These are phyloP conservation scores for Exophiala sideris DNA, from an alignment of 2,329 filamentous ascomycete species.

Conservation along the genomic window DNA sequence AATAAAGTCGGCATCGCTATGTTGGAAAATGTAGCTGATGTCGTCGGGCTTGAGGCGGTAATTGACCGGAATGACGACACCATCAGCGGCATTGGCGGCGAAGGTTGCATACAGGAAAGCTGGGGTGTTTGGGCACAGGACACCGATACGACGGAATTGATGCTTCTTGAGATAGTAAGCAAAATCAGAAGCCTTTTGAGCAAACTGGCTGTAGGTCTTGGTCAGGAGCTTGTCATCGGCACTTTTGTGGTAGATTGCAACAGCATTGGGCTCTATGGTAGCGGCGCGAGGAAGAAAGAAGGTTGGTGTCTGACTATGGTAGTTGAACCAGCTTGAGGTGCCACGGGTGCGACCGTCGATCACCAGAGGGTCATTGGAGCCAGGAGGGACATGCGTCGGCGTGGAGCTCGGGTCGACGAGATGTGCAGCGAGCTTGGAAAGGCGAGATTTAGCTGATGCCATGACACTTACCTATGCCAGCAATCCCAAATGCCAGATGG, in stretches of 20 bases:
- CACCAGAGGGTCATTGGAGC: slow-evolving; percentile 33
- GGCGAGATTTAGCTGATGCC: slow-evolving; percentile 50
- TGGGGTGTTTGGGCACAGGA: slow-evolving; percentile 88
- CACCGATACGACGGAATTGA: slow-evolving; percentile 71
- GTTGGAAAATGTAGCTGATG: slow-evolving; percentile 84
- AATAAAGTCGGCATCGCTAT: slow-evolving; percentile 80
- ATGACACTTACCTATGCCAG: too few relatives aligned
- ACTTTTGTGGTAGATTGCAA: slow-evolving; percentile 82
- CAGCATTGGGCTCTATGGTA: slow-evolving; percentile 78
- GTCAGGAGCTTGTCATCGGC: slow-evolving; percentile 70
- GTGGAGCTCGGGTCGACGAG: slow-evolving; percentile 34
- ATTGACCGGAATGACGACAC: slow-evolving; percentile 70
- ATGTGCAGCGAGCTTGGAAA: slow-evolving; percentile 53
- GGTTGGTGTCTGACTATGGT: slow-evolving; percentile 82
- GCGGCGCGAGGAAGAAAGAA: slow-evolving; percentile 83
- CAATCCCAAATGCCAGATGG: too few relatives aligned
- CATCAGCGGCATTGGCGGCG: slow-evolving; percentile 77
- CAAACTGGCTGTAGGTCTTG: slow-evolving; percentile 74
- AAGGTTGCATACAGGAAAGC: slow-evolving; percentile 90
- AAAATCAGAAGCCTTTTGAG: slow-evolving; percentile 80
- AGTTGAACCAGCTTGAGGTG: slow-evolving; percentile 51
- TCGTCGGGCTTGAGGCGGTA: slow-evolving; percentile 78
- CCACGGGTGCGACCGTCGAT: slow-evolving; percentile 43
- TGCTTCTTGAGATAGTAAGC: slow-evolving; percentile 82
- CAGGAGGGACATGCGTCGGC: slow-evolving; percentile 10